Base-by-base conservation (phyloP, 352 stramenopile species). In the Pythium grandisporangium region DNA sequence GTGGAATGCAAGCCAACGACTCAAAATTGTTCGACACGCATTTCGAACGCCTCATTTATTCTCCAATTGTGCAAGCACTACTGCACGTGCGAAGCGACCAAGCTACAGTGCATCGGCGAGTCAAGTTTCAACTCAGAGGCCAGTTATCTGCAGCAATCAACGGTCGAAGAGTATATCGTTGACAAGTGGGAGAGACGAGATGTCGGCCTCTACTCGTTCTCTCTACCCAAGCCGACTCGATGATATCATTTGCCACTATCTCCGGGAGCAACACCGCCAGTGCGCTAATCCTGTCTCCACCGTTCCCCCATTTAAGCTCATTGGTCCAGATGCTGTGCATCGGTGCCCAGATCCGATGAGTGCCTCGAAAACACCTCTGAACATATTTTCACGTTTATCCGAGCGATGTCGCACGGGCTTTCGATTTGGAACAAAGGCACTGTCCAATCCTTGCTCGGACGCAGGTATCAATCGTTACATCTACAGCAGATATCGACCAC, bases 221-320 rank as follows among this genome's bases (percentile, higher is more conserved):
- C n/a, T n/a, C n/a, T n/a, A n/a, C n/a, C n/a, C n/a, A n/a, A n/a
- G 69, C 48, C 74, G 77, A 34, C 33, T 90, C 11, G 77, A 95
- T 48, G 66, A 74, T 21, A 91, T 95, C 32, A 90, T 95, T 27
- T 85, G 70, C 2, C 75, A 93, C 50, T 94, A 91, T 42, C 56
- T 93, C 16, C 70, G 81, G 42, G 80, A 93, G 34, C 84, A 95
- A 50, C 84, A 95, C 48, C 79, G 84, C 5, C 82, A 92, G 42
- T 95, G 84, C 39, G 46, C 75, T 0, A 90, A 93, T 30, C 84
- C 84, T 22, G 74, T 95, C 12, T 84, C 81, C 13, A 90, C 84
- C 1, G 73, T 95, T 2, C 84, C 84, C 0, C 80, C 81, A 14
- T 92, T 95, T 55, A 84, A 87, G 29, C 43, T 95, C 14, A 41